Conservation (phyloP, 371 early-diverging fungal genomes). For the Mucor lusitanicus region DNA sequence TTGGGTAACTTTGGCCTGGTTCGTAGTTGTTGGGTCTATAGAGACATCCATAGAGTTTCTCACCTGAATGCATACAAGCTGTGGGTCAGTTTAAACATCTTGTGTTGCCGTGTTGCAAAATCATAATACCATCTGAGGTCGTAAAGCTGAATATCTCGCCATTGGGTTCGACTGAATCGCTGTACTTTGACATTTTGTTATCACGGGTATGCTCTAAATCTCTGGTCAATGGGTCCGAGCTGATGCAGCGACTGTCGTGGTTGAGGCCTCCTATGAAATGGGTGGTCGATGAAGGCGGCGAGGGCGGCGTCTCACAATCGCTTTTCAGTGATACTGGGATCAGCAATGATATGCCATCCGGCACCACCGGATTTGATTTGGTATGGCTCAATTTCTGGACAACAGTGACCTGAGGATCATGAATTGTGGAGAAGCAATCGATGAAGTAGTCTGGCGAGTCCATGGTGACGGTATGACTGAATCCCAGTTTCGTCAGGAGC, state of each 20-base stretch:
- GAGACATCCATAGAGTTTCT: constrained; percentile 60
- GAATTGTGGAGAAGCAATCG: constrained; percentile 57
- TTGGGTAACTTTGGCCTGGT: constrained; percentile 56
- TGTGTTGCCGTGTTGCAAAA: neutral
- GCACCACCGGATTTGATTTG: neutral
- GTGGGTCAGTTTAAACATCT: constrained; percentile 29
- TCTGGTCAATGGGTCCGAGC: neutral
- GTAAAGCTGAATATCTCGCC: constrained; percentile 25
- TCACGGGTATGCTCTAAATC: neutral
- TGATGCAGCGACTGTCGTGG: neutral
- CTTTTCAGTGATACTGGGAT: neutral
- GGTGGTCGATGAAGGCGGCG: neutral
- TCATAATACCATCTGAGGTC: constrained; percentile 23
- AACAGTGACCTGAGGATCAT: constrained; percentile 32
- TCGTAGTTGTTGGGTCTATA: constrained; percentile 61
- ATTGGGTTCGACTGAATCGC: neutral
- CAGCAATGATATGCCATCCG: neutral
- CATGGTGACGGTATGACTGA: constrained; percentile 57
- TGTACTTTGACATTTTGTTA: too few relatives aligned
- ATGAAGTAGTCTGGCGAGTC: constrained; percentile 48
- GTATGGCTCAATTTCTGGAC: constrained; percentile 25
- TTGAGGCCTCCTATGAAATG: neutral
- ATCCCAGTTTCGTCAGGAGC: constrained; percentile 61
- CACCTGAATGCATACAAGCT: neutral
- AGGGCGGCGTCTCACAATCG: neutral